Evolutionary conservation across 176 grass and related monocot genomes (phyloP), one percentile per base, ranked within the genome.

Genomic region (Oryza nivara): DNA sequence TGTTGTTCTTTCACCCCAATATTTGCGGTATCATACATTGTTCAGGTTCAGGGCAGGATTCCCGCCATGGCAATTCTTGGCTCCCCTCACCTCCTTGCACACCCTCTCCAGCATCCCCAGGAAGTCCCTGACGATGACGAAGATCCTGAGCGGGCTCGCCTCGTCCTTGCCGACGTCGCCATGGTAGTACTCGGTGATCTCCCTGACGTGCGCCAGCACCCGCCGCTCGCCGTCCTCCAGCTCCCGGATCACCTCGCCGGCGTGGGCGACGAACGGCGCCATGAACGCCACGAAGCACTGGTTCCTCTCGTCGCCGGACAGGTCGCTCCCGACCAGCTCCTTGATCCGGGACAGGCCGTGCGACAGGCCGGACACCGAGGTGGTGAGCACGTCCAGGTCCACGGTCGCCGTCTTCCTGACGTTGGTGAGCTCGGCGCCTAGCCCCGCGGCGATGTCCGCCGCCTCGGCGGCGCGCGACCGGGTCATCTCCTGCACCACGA

Each of bases 121-220:
- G 82, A 98, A 98, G 80, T 98, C 96, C 73, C 93, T 90, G 73
- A 98, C 96, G 60, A 98, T 95, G 43, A 98, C 93, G 65, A 98
- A 98, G 75, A 98, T 95, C 80, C 89, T 66, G 23, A 95, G 92
- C n/a, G 93, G 96, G 81, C 91, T 94, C 1, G 83, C 75, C 70
- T 98, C 96, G 40, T 98, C 96, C 84, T 68, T 98, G 73, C 89
- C 88, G 15, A 92, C 84, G 85, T 95, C 89, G 36, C 96, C 96
- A 86, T 98, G 96, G 83, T 98, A 98, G 60, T 98, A 98, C 86
- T 98, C 96, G 15, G 93, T 91, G 75, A 95, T 94, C 30, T 93
- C 89, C 83, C 91, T 87, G 40, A 98, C 96, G 75, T 95, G 96
- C 58, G 83, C 70, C 66, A 98, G 84, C 6, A 95, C 96, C 5